Conservation (phyloP, 768 basidiomycete genomes). For the Aureoboletus auriporus region DNA sequence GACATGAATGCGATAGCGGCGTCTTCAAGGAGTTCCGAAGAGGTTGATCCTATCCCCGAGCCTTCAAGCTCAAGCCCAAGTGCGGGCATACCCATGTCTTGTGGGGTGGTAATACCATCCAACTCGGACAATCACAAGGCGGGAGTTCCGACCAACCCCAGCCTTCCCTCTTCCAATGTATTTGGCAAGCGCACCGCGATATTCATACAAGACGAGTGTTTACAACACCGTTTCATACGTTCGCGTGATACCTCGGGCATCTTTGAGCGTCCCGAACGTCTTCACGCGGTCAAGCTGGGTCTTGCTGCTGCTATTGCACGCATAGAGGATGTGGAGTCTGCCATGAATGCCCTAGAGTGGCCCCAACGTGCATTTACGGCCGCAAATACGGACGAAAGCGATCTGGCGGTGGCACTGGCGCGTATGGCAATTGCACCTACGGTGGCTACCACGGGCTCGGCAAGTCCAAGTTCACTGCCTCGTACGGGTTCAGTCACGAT, state of each 20-base stretch:
- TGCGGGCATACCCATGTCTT: neutral
- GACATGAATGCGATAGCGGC: neutral
- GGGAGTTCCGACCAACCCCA: neutral
- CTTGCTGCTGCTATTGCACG: constrained; percentile 76
- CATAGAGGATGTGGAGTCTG: constrained; percentile 41
- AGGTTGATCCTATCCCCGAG: neutral
- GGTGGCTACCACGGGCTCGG: neutral
- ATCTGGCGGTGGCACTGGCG: constrained; percentile 44
- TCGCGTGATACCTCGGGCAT: constrained; percentile 69
- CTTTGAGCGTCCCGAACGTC: constrained; percentile 87
- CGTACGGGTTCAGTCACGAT: constrained; percentile 37
- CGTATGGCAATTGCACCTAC: constrained; percentile 36
- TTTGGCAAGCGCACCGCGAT: constrained; percentile 24
- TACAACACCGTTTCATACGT: constrained; percentile 74
- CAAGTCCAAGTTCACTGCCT: constrained; percentile 7
- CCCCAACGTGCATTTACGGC: neutral
- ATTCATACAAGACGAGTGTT: constrained; percentile 68
- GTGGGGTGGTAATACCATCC: neutral
- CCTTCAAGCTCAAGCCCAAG: neutral
- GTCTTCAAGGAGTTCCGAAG: neutral
- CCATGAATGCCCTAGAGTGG: neutral
- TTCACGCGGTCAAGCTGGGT: constrained; percentile 80
- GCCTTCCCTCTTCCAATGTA: neutral
- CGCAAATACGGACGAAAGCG: constrained; percentile 38
- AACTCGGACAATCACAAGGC: neutral